phyloP scores from a whole-genome alignment of 805 yeast species.

The Tetrapisispora phaffii region DNA sequence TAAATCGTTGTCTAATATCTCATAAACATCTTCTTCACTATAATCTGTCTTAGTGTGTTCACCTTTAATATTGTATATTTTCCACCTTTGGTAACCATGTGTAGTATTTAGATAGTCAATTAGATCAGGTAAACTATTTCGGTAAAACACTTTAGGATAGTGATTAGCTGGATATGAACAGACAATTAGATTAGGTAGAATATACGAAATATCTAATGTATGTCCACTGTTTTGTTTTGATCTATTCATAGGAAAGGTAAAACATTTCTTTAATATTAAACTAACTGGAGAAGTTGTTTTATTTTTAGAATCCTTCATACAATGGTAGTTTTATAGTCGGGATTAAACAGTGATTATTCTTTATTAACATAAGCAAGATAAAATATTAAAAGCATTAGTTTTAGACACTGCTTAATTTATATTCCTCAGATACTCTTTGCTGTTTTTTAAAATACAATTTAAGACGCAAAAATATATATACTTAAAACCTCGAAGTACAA shows the following conservation, averaged over 20 bases:
- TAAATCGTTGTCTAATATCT: background rate
- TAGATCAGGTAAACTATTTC: conserved; percentile 45
- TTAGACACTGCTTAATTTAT: too few relatives aligned
- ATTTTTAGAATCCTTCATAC: background rate
- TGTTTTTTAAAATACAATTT: too few relatives aligned
- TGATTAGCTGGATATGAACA: conserved; percentile 62
- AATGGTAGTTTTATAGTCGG: background rate
- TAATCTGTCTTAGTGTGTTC: conserved; percentile 39
- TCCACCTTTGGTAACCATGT: conserved; percentile 52
- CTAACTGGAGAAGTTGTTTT: background rate
- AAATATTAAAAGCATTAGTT: too few relatives aligned
- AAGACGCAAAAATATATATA: too few relatives aligned
- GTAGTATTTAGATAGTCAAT: conserved; percentile 36
- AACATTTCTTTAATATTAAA: conserved; percentile 1
- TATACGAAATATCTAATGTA: conserved; percentile 54
- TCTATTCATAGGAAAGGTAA: conserved; percentile 14
- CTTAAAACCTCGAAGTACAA: too few relatives aligned
- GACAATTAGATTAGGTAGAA: conserved; percentile 56
- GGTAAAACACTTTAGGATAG: conserved; percentile 36
- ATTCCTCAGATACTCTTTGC: too few relatives aligned
- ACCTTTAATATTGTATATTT: conserved; percentile 59
- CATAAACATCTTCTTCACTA: conserved; percentile 15
- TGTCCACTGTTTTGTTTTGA: conserved; percentile 25
- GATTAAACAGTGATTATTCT: too few relatives aligned
- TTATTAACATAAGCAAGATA: too few relatives aligned